Evolutionary conservation across 2,329 filamentous ascomycete species (phyloP), one percentile per base, ranked within the genome.

Genomic region (Cyphellophora europaea): DNA sequence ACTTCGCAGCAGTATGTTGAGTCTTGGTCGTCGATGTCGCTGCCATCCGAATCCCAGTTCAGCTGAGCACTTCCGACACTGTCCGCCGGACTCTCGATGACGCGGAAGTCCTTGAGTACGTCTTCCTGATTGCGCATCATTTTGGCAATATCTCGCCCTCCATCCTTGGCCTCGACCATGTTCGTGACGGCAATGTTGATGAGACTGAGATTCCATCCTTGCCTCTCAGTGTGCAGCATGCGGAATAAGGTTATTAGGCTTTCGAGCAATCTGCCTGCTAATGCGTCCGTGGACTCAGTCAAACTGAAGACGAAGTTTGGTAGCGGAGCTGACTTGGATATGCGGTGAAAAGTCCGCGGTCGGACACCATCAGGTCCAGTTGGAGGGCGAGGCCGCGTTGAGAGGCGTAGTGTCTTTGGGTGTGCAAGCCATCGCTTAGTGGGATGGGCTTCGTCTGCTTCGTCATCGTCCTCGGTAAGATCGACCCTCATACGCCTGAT

Each of bases 171-270:
- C 27, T 71, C 64, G 2, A 70, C 70, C 79, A 96, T 89, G 53
- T 94, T 93, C 11, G 83, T 82, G 5, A 84, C 87, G 30, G 85
- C 88, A 14, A 96, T 65, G 45, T 95, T 96, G 40, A 96, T 66
- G 33, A 96, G 63, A 44, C 82, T 83, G 12, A 95, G 58, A 46
- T 89, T 83, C 82, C 84, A 93, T 2, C 74, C 77, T 6, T 67
- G 62, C 42, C 70, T 73, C 41, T 82, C 77, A 0, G 77, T 70
- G 45, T 89, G 80, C 10, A 94, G 64, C 42, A 75, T 78, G 11
- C 77, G 74, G 51, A 94, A 86, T 54, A 93, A 72, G 0, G 76
- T 74, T 3, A 87, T 47, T 12, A 93, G 56, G 2, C 69, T 60
- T 41, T 91, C 82, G 0, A 88, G 79, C 1, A 95, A 66, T 27